A percentile compares a stretch with the other conserved stretches of the same genome.
These are phyloP conservation scores for Diutina mesorugosa DNA, from an alignment of 1,139 yeast species.

Conservation along the genomic window DNA sequence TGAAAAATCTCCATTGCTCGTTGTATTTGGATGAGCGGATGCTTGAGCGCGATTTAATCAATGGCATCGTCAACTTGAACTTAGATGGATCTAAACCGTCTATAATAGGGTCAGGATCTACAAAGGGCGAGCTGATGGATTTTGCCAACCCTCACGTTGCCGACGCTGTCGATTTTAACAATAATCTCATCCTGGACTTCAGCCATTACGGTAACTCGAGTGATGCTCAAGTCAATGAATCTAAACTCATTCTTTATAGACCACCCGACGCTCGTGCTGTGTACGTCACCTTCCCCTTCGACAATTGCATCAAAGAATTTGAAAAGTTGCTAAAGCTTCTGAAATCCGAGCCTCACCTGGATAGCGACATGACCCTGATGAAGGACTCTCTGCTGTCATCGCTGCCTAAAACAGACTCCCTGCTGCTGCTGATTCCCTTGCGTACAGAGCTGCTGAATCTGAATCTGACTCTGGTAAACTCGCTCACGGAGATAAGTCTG, in stretches of 20 bases:
- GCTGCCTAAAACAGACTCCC: not conserved
- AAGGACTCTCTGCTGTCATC: not conserved
- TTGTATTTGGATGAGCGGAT: conserved; percentile 36
- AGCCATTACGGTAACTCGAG: not conserved
- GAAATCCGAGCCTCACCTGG: not conserved
- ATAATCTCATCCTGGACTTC: not conserved
- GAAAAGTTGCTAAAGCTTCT: not conserved
- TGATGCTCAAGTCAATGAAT: not conserved
- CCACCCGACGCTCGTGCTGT: not conserved
- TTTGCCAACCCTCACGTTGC: not conserved
- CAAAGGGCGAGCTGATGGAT: not conserved
- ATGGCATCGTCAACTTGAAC: conserved; percentile 30
- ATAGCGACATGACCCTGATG: not conserved
- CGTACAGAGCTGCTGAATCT: not conserved
- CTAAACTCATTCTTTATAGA: not conserved
- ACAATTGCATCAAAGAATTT: not conserved
- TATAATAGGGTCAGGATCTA: not conserved
- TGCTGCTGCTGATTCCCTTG: not conserved
- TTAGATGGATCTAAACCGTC: not conserved
- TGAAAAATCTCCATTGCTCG: conserved; percentile 16
- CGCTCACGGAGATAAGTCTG: not conserved
- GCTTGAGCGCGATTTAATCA: conserved; percentile 37
- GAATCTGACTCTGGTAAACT: not conserved
- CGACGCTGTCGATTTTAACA: not conserved
- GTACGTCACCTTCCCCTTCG: not conserved